phyloP scores from a whole-genome alignment of 495 filamentous ascomycete species.

The Neurospora sp. region DNA sequence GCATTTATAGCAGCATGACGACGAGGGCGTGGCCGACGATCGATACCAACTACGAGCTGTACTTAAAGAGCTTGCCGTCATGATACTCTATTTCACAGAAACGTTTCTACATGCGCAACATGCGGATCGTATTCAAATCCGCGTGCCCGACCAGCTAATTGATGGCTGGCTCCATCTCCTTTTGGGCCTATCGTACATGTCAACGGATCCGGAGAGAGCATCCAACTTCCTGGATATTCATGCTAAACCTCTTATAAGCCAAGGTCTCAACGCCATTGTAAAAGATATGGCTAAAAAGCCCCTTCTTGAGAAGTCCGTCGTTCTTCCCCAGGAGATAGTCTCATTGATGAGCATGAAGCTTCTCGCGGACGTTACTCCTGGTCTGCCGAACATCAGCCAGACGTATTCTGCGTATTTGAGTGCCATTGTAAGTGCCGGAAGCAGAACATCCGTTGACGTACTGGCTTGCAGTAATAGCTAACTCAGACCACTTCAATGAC shows the following conservation, averaged over 20 bases:
- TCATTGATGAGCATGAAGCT: slow-evolving; percentile 25
- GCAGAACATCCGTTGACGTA: neutral
- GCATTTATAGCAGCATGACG: neutral
- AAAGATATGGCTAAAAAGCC: slow-evolving; percentile 18
- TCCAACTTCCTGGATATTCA: neutral
- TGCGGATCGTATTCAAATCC: slow-evolving; percentile 6
- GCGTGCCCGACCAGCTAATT: slow-evolving; percentile 19
- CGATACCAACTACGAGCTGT: neutral
- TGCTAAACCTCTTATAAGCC: neutral
- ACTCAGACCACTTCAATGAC: neutral
- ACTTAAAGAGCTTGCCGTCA: slow-evolving; percentile 7
- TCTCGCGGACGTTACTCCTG: slow-evolving; percentile 18
- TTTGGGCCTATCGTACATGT: slow-evolving; percentile 15
- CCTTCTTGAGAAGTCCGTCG: slow-evolving; percentile 20
- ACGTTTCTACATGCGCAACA: slow-evolving; percentile 12
- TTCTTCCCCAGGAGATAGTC: slow-evolving; percentile 26
- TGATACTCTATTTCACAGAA: slow-evolving; percentile 15
- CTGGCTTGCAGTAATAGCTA: neutral
- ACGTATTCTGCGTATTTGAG: slow-evolving; percentile 28
- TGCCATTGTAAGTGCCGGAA: slow-evolving; percentile 12
- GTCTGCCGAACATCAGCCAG: slow-evolving; percentile 19
- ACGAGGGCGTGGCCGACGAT: neutral
- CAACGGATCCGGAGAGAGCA: neutral
- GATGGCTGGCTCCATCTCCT: slow-evolving; percentile 25
- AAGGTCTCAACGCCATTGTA: neutral